Conservation (phyloP, 2,329 filamentous ascomycete genomes). For the Aspergillus sp. region DNA sequence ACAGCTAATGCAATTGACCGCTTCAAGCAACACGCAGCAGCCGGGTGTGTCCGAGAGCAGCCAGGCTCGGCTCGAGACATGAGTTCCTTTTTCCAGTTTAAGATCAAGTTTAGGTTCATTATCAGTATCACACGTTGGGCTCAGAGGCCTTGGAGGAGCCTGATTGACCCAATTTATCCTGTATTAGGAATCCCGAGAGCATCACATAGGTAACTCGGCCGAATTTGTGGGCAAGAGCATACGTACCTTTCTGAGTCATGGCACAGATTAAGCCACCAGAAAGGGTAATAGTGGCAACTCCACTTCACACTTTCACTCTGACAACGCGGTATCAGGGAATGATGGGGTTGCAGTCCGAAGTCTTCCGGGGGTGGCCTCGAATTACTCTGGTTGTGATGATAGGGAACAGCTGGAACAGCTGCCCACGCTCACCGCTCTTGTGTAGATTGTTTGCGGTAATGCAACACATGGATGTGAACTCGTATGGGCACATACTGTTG, state of each 20-base stretch:
- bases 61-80: background rate
- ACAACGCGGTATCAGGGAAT: background rate
- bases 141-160: background rate
- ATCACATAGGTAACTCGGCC: background rate
- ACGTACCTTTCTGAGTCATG: background rate
- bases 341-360: background rate
- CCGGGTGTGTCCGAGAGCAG: background rate
- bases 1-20: background rate
- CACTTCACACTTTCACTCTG: background rate
- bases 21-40: background rate
- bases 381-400: background rate
- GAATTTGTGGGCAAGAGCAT: background rate
- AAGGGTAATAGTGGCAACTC: background rate
- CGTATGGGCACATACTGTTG: background rate
- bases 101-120: background rate
- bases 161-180: background rate
- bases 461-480: background rate
- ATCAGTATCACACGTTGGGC: too few species aligned
- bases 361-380: background rate
- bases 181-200: background rate
- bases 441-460: background rate
- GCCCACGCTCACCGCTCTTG: background rate
- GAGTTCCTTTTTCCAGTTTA: background rate
- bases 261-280: background rate
- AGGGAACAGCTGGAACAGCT: background rate